A percentile compares a stretch with the other conserved stretches of the same genome.
Conservation (phyloP, 768 basidiomycete species). For the Suillus occidentalis region DNA sequence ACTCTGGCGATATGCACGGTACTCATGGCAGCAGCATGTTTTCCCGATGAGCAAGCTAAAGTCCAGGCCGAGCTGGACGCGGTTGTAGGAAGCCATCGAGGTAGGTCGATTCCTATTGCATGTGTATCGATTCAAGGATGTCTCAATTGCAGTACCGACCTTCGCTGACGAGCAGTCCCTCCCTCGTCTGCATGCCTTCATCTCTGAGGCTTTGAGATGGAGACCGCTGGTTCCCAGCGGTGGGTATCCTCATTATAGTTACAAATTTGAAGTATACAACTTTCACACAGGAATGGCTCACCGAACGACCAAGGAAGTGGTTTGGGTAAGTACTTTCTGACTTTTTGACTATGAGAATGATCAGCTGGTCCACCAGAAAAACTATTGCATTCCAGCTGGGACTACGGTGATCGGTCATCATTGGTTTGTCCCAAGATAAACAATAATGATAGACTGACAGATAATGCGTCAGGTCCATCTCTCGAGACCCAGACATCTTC, state of each 20-base stretch:
- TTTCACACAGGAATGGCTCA: neutral
- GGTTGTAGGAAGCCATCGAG: constrained; percentile 31
- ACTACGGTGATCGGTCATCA: neutral
- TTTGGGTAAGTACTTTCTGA: neutral
- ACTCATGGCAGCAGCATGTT: neutral
- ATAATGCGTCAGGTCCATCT: neutral
- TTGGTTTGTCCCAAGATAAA: neutral
- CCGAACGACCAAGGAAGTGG: neutral
- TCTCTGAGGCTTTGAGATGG: neutral
- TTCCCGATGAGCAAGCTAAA: constrained; percentile 44
- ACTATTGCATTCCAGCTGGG: neutral
- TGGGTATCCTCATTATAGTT: neutral
- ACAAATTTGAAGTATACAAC: neutral
- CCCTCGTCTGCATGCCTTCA: neutral
- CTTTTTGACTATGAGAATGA: neutral
- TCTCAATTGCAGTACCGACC: neutral
- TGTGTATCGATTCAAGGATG: constrained; percentile 26
- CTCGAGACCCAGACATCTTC: neutral
- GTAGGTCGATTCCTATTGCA: neutral
- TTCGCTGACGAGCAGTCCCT: neutral
- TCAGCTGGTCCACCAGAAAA: neutral
- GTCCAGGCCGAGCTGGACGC: constrained; percentile 55
- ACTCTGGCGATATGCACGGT: neutral
- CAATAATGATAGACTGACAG: neutral
- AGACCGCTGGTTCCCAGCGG: neutral